These are phyloP conservation scores for Saccharomyces jurei DNA, from an alignment of 805 yeast genomes.

Conservation along the genomic window DNA sequence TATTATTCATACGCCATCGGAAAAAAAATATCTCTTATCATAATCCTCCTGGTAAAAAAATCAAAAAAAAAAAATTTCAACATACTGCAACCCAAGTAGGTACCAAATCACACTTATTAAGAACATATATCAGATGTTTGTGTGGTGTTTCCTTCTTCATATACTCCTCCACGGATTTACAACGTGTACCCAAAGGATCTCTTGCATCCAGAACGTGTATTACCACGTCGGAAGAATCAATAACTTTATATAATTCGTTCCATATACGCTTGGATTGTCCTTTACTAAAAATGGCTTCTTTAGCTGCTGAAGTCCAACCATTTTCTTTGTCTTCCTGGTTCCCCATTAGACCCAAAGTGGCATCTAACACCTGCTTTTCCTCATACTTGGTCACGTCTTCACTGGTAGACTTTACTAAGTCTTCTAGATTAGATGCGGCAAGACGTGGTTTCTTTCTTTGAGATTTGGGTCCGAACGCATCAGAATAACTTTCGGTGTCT, in stretches of 20 bases:
- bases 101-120: conserved; percentile 95
- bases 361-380: conserved; percentile 68
- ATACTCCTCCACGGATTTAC: conserved; percentile 87
- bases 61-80: conserved; percentile 28
- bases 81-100: conserved; percentile 99
- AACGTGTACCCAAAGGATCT: conserved; percentile 94
- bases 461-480: conserved; percentile 89
- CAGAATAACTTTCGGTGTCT: conserved; percentile 77
- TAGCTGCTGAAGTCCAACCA: conserved; percentile 83
- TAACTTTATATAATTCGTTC: conserved; percentile 95
- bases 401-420: conserved; percentile 53
- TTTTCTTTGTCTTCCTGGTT: conserved; percentile 51
- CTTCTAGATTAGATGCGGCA: conserved; percentile 71
- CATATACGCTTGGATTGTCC: conserved; percentile 98
- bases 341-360: conserved; percentile 78
- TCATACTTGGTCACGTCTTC: conserved; percentile 51
- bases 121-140: conserved; percentile 86
- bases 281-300: conserved; percentile 89
- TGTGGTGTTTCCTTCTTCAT: conserved; percentile 92
- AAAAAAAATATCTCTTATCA: conserved; percentile 2
- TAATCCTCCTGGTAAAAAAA: conserved; percentile 4
- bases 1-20: neutral
- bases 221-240: conserved; percentile 95
- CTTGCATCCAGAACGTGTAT: conserved; percentile 95
- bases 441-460: conserved; percentile 86